Evolutionary conservation across 2,329 filamentous ascomycete genomes (phyloP).

Genomic region (Neonectria punicea): DNA sequence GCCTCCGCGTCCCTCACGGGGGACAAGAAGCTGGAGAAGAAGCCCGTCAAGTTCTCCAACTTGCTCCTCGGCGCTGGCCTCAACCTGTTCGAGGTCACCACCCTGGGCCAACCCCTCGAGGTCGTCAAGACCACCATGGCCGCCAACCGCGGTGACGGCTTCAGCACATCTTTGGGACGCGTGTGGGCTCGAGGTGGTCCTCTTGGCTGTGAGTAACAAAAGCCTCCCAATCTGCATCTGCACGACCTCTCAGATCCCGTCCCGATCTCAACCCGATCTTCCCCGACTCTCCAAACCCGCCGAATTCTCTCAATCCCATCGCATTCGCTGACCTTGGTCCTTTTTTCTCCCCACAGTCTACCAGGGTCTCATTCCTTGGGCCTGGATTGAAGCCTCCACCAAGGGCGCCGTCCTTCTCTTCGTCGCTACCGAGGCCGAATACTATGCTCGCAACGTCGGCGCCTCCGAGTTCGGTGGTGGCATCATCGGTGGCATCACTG

Average conservation of each 20-base stretch:
- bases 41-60: slow-evolving; percentile 99
- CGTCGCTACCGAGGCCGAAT: slow-evolving; percentile 98
- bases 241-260: neutral
- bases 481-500: slow-evolving; percentile 90
- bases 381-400: slow-evolving; percentile 99
- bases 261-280: neutral
- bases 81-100: slow-evolving; percentile 91
- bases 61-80: slow-evolving; percentile 91
- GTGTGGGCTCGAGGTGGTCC: slow-evolving; percentile 95
- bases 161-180: slow-evolving; percentile 81
- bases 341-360: slow-evolving; percentile 75
- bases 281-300: neutral
- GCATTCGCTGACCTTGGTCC: slow-evolving; percentile 38
- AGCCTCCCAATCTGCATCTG: neutral
- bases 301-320: slow-evolving; percentile 4
- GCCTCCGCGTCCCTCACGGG: slow-evolving; percentile 62
- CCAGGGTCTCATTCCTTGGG: slow-evolving; percentile 99
- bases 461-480: slow-evolving; percentile 88
- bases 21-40: slow-evolving; percentile 84
- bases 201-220: slow-evolving; percentile 83
- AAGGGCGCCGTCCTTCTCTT: slow-evolving; percentile 99
- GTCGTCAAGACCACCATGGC: slow-evolving; percentile 99
- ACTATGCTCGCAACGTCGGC: slow-evolving; percentile 85
- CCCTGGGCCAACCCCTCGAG: slow-evolving; percentile 84
- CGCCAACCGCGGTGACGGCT: slow-evolving; percentile 90